Conservation (phyloP, 176 grass and related monocot species). For the Triticum urartu region DNA sequence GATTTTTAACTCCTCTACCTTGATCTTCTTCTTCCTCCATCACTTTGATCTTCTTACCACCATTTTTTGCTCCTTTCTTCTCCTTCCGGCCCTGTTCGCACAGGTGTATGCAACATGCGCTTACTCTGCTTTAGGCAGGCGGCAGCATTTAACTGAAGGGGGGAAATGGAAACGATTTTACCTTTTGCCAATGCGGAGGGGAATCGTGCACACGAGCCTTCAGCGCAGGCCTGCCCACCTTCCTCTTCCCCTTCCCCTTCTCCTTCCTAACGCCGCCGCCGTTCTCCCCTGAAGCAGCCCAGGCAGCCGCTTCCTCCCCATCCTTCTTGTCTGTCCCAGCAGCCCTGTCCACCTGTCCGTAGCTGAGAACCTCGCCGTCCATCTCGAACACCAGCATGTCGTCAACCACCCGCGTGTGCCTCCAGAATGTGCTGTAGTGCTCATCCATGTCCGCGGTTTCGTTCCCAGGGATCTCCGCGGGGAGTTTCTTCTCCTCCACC, state of each 20-base stretch:
- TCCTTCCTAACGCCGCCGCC: background rate
- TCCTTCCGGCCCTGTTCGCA: background rate
- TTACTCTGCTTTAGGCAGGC: background rate
- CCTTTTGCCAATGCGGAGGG: background rate
- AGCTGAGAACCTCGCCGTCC: slow-evolving; percentile 1
- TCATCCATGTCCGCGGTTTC: slow-evolving; percentile 31
- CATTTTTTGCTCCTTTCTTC: background rate
- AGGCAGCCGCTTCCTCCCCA: background rate
- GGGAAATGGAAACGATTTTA: background rate
- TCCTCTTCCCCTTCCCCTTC: background rate
- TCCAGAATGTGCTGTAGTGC: slow-evolving; percentile 36
- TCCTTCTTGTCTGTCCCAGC: background rate
- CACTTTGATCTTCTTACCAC: background rate
- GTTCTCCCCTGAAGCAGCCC: background rate
- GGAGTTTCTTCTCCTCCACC: background rate
- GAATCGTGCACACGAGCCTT: background rate
- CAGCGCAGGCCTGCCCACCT: background rate
- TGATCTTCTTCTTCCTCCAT: background rate
- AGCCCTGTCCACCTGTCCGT: background rate
- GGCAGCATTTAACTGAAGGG: background rate
- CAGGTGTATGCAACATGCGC: background rate
- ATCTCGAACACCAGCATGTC: slow-evolving; percentile 31
- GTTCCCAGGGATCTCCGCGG: background rate
- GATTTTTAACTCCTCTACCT: too few relatives aligned
- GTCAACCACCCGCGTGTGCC: slow-evolving; percentile 15